A percentile compares a stretch with the other conserved stretches of the same genome.
These are phyloP conservation scores for Venturia oleaginea DNA, from an alignment of 2,329 filamentous ascomycete species.

Conservation along the genomic window DNA sequence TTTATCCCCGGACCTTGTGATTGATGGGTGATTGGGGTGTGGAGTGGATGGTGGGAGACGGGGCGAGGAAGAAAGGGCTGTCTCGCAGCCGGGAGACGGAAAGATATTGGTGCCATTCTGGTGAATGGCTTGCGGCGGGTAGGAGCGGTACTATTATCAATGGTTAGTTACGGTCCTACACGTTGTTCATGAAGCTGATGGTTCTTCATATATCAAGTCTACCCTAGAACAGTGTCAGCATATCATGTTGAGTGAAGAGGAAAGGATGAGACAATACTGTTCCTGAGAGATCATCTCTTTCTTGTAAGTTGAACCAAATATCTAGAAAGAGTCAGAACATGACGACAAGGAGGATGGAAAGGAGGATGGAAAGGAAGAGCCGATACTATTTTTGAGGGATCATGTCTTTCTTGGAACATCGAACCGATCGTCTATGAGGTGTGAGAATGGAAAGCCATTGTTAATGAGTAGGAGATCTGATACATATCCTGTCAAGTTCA, in stretches of 20 bases:
- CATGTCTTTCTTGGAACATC: not conserved
- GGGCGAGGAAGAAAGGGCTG: too few relatives aligned
- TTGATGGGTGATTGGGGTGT: too few relatives aligned
- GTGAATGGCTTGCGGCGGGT: not conserved
- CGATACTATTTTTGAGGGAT: not conserved
- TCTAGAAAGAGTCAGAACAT: not conserved
- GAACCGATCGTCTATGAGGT: not conserved
- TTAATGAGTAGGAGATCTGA: not conserved
- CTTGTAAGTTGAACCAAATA: not conserved
- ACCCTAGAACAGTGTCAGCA: not conserved
- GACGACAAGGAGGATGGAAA: too few relatives aligned
- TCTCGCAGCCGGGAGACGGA: too few relatives aligned
- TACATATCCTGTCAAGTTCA: not conserved
- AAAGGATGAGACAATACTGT: not conserved
- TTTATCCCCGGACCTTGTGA: too few relatives aligned
- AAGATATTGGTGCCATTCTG: too few relatives aligned
- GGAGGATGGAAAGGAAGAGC: not conserved
- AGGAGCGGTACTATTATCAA: not conserved
- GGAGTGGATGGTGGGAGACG: too few relatives aligned
- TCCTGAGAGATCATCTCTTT: not conserved
- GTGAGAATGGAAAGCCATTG: not conserved
- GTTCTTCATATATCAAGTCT: not conserved
- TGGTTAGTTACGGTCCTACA: not conserved
- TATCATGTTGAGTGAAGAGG: not conserved
- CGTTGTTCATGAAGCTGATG: not conserved